A percentile compares a stretch with the other conserved stretches of the same genome.
Evolutionary conservation across 1,139 yeast species (phyloP).

Genomic region (Debaryomyces robertsiae): DNA sequence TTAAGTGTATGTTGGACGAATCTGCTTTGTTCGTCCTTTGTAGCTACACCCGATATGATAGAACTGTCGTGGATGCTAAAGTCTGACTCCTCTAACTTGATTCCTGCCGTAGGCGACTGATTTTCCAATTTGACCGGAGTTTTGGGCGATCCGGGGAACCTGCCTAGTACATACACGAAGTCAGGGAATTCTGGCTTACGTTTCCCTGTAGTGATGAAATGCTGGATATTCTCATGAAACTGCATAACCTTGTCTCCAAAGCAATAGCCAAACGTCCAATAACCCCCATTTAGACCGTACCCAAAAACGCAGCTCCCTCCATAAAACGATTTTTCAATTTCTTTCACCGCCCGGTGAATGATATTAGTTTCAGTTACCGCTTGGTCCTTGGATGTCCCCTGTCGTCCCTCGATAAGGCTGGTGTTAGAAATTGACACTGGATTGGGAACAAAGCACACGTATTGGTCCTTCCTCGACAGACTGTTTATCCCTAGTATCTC

Average conservation of each 20-base stretch:
- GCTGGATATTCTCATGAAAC: slow-evolving; percentile 47
- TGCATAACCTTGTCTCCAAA: slow-evolving; percentile 59
- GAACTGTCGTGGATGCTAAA: slow-evolving; percentile 24
- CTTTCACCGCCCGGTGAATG: slow-evolving; percentile 21
- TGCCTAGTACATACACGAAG: slow-evolving; percentile 49
- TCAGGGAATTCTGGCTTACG: slow-evolving; percentile 42
- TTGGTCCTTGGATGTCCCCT: background rate
- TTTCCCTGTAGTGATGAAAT: slow-evolving; percentile 24
- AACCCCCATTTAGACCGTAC: slow-evolving; percentile 45
- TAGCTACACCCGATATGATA: slow-evolving; percentile 16
- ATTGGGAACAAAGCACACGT: slow-evolving; percentile 27
- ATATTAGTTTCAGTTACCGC: slow-evolving; percentile 5
- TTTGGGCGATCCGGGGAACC: slow-evolving; percentile 30
- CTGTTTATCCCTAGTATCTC: slow-evolving; percentile 21
- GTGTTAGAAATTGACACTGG: background rate
- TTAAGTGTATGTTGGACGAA: slow-evolving; percentile 55
- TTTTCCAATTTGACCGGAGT: slow-evolving; percentile 24
- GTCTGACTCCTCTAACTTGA: slow-evolving; percentile 19
- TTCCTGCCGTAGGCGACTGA: slow-evolving; percentile 24
- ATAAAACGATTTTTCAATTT: slow-evolving; percentile 26
- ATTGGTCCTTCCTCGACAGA: slow-evolving; percentile 14
- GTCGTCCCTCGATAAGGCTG: background rate
- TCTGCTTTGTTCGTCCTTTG: slow-evolving; percentile 17
- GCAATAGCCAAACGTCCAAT: slow-evolving; percentile 69
- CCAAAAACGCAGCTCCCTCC: slow-evolving; percentile 34